Evolutionary conservation across 108 stramenopile species (phyloP).

Genomic region (Cyclotella atomus): DNA sequence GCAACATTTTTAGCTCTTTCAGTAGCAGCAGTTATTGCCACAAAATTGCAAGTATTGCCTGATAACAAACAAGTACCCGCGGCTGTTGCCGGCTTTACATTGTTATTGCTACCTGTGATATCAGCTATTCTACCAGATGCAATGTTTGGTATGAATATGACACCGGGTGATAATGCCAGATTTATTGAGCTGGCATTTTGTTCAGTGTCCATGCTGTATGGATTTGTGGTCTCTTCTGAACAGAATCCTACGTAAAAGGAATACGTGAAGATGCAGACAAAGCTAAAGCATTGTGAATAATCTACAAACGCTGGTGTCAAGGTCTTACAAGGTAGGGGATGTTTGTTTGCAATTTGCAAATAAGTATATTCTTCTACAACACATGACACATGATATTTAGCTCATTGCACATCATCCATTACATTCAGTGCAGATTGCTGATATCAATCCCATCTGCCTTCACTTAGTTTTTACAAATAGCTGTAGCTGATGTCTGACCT

Average conservation of each 20-base stretch:
- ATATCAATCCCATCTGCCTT: too few relatives aligned
- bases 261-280: background rate
- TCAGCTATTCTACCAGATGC: background rate
- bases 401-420: too few relatives aligned
- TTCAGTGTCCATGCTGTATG: background rate
- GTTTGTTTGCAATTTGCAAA: too few relatives aligned
- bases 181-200: slow-evolving; percentile 1
- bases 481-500: background rate
- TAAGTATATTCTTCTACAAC: too few relatives aligned
- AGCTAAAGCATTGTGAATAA: too few relatives aligned
- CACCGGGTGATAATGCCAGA: background rate
- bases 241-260: background rate
- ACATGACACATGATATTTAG: too few relatives aligned
- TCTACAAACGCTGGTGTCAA: too few relatives aligned
- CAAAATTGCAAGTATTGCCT: background rate
- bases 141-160: background rate
- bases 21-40: background rate
- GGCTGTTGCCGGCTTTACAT: background rate
- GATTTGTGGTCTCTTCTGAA: background rate
- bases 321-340: too few relatives aligned
- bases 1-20: background rate
- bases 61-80: background rate
- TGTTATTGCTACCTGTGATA: background rate
- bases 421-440: too few relatives aligned
- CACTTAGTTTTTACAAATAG: background rate